These are phyloP conservation scores for Diaporthe sp. DNA, from an alignment of 2,329 filamentous ascomycete species.

Conservation along the genomic window DNA sequence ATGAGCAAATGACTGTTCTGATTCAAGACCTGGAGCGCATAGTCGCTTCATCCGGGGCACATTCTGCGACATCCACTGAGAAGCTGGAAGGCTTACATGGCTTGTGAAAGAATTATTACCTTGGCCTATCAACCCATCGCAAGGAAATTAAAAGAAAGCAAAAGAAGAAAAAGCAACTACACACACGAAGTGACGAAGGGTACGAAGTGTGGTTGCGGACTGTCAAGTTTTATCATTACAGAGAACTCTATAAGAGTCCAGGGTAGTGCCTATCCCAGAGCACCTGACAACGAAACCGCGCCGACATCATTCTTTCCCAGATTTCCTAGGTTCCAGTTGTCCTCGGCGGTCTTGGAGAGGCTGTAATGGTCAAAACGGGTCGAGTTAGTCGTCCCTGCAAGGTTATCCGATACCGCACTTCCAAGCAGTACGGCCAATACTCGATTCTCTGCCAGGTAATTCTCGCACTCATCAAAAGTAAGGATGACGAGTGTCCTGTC, in stretches of 20 bases:
- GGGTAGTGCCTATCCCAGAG: not conserved
- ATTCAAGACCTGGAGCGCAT: not conserved
- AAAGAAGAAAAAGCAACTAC: no score
- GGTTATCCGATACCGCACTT: conserved; percentile 42
- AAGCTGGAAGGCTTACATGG: no score
- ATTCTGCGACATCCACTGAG: not conserved
- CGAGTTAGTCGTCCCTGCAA: conserved; percentile 46
- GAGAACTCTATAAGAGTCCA: not conserved
- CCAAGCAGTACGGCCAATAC: conserved; percentile 47
- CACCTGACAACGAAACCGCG: conserved; percentile 35
- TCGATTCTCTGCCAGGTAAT: conserved; percentile 43
- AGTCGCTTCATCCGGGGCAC: not conserved
- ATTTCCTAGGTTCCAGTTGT: conserved; percentile 47
- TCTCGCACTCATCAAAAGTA: conserved; percentile 49
- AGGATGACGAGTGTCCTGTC: conserved; percentile 49
- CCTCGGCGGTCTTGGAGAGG: conserved; percentile 47
- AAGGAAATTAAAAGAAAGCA: not conserved
- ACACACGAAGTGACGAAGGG: not conserved
- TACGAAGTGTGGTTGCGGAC: not conserved
- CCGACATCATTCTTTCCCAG: conserved; percentile 46
- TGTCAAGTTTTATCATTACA: not conserved
- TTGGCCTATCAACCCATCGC: not conserved
- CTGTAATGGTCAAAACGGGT: conserved; percentile 48
- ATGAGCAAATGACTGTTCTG: no score
- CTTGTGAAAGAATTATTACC: not conserved